Evolutionary conservation across 202 grass and related monocot species (phyloP).

Genomic region (Elaeis oleifera): DNA sequence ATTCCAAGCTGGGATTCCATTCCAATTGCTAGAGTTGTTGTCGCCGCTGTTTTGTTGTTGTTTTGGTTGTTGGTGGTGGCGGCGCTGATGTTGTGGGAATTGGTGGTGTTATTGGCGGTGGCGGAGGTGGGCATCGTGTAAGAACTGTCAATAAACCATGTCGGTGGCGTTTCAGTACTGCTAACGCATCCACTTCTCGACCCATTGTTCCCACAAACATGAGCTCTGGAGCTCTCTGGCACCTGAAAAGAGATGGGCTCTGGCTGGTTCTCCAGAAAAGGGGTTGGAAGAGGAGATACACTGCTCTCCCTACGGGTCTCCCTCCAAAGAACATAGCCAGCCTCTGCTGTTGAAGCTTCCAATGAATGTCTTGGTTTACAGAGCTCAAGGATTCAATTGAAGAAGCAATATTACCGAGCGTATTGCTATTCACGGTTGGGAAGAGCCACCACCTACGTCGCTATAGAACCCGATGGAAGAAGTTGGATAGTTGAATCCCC

Average conservation of each 20-base stretch:
- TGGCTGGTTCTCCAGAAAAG: conserved; percentile 20
- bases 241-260: conserved; percentile 12
- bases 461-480: background rate
- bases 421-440: background rate
- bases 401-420: conserved; percentile 50
- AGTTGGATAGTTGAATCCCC: background rate
- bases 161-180: conserved; percentile 1
- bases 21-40: conserved; percentile 38
- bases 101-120: background rate
- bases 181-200: conserved; percentile 8
- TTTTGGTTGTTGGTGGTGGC: conserved; percentile 14
- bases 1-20: conserved; percentile 49
- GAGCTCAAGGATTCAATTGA: conserved; percentile 94
- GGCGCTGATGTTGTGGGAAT: background rate
- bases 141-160: conserved; percentile 58
- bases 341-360: conserved; percentile 89
- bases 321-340: conserved; percentile 52
- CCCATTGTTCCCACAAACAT: background rate
- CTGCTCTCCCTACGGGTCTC: background rate
- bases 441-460: background rate
- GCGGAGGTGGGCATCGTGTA: conserved; percentile 19
- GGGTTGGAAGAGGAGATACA: background rate
- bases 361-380: conserved; percentile 95
- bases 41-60: conserved; percentile 1
- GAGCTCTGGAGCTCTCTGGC: background rate